These are phyloP conservation scores for Lasiosphaeris hirsuta DNA, from an alignment of 495 filamentous ascomycete species.

Conservation along the genomic window DNA sequence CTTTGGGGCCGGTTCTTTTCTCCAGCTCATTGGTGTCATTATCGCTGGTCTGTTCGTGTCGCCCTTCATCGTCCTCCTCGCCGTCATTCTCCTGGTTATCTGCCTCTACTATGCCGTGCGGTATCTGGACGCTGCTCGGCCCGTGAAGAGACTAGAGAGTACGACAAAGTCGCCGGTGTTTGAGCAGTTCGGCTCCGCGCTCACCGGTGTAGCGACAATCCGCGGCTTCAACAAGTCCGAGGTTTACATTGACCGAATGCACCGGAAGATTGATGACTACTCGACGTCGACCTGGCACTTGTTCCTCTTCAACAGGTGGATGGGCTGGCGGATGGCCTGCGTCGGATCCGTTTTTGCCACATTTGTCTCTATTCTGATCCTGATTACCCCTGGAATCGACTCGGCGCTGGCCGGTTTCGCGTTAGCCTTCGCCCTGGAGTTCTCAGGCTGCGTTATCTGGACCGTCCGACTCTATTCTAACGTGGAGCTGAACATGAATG, in stretches of 20 bases:
- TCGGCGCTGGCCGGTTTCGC: conserved; percentile 80
- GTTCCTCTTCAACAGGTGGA: conserved; percentile 72
- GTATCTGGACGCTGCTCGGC: conserved; percentile 68
- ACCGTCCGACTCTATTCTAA: conserved; percentile 60
- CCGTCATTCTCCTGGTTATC: conserved; percentile 50
- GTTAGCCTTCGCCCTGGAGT: conserved; percentile 57
- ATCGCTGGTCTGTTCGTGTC: conserved; percentile 62
- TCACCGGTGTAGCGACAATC: conserved; percentile 71
- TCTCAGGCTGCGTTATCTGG: conserved; percentile 53
- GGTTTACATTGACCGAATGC: conserved; percentile 65
- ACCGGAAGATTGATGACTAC: conserved; percentile 61
- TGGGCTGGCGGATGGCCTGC: conserved; percentile 66
- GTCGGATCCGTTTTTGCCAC: conserved; percentile 68
- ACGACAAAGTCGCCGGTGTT: conserved; percentile 73
- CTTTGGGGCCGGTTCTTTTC: conserved; percentile 49
- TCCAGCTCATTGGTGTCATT: conserved; percentile 56
- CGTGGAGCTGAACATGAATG: conserved; percentile 79
- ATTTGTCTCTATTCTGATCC: conserved; percentile 61
- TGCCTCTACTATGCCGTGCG: conserved; percentile 54
- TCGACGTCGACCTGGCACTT: conserved; percentile 60
- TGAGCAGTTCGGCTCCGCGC: conserved; percentile 67
- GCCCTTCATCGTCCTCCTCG: conserved; percentile 57
- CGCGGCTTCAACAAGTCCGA: conserved; percentile 65
- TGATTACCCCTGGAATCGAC: conserved; percentile 61
- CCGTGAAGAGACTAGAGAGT: conserved; percentile 72